A percentile compares a stretch with the other conserved stretches of the same genome.
These are phyloP conservation scores for Lathyrus tuberosus DNA, from an alignment of 306 rosid species.

Conservation along the genomic window DNA sequence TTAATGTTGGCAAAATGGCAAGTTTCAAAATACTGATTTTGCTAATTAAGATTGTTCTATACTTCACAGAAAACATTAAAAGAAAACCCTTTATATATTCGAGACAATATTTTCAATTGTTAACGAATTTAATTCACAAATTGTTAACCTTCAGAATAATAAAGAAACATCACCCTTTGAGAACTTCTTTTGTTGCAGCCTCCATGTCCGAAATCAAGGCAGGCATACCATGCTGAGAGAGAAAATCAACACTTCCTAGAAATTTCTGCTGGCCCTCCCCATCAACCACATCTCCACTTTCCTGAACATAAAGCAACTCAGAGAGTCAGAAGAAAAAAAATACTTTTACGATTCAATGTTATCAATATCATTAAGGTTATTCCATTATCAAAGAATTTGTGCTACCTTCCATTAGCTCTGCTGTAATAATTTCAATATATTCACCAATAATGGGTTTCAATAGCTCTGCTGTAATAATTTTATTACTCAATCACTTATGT, in stretches of 20 bases:
- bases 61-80: too few species aligned
- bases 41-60: constrained; percentile 20
- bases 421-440: constrained; percentile 14
- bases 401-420: constrained; percentile 14
- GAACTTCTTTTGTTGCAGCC: constrained; percentile 68
- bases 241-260: constrained; percentile 81
- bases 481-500: constrained; percentile 13
- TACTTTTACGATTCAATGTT: constrained; percentile 22
- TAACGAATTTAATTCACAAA: constrained; percentile 26
- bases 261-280: constrained; percentile 84
- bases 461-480: constrained; percentile 10
- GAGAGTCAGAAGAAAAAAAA: too few species aligned
- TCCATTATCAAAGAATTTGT: constrained; percentile 19
- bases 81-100: constrained; percentile 28
- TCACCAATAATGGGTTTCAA: constrained; percentile 27
- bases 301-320: constrained; percentile 55
- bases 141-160: constrained; percentile 25
- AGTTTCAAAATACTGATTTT: constrained; percentile 25
- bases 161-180: constrained; percentile 70
- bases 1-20: constrained; percentile 26
- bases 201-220: constrained; percentile 74
- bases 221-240: constrained; percentile 64
- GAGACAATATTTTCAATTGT: constrained; percentile 15
- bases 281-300: constrained; percentile 64
- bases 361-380: too few species aligned